Conservation (phyloP, 2,329 filamentous ascomycete species). For the Tolypocladium tropicale region DNA sequence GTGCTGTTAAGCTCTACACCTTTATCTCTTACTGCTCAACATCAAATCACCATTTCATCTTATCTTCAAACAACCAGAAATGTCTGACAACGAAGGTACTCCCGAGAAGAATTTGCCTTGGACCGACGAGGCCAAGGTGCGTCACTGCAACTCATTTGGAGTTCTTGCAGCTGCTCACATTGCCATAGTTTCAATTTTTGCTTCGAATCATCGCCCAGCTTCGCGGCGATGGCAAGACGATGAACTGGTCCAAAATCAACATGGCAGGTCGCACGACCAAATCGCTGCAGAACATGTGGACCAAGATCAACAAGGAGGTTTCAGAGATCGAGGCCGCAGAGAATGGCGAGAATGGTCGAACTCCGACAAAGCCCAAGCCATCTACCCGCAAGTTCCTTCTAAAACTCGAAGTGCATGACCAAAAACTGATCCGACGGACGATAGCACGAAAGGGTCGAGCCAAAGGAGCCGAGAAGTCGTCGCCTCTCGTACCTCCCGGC, state of each 20-base stretch:
- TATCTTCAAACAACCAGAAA: neutral
- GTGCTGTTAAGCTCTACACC: neutral
- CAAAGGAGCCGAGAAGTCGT: constrained; percentile 8
- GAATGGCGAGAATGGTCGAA: neutral
- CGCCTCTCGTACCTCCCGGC: neutral
- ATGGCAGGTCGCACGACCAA: constrained; percentile 28
- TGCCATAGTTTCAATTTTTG: constrained; percentile 21
- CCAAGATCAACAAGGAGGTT: constrained; percentile 23
- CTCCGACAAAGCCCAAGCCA: constrained; percentile 7
- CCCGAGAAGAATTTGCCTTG: constrained; percentile 16
- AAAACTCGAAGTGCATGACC: neutral
- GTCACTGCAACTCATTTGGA: neutral
- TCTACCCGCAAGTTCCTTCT: constrained; percentile 10
- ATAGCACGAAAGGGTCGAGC: constrained; percentile 12
- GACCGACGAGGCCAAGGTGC: constrained; percentile 27
- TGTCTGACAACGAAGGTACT: constrained; percentile 13
- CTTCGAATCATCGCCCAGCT: constrained; percentile 23
- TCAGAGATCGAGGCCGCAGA: constrained; percentile 20
- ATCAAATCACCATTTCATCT: neutral
- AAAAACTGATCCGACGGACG: neutral
- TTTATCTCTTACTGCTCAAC: neutral
- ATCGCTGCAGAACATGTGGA: constrained; percentile 26
- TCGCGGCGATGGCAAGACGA: constrained; percentile 18
- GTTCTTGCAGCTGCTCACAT: neutral
- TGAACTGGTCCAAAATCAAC: constrained; percentile 23